Conservation (phyloP, 495 filamentous ascomycete species). For the Talaromyces wortmannii region DNA sequence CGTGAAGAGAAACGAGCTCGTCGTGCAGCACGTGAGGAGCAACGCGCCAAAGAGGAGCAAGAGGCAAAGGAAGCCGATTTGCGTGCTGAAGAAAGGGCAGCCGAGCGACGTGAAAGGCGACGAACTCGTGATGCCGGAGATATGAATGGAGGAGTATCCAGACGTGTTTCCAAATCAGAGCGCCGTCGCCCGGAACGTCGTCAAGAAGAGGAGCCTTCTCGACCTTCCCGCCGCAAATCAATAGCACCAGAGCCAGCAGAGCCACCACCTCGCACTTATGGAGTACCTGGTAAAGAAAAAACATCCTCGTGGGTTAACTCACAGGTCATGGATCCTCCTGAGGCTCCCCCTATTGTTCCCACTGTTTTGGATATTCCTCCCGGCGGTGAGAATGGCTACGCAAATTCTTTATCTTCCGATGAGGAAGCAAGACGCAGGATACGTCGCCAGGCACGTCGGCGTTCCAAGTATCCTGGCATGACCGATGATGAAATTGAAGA, state of each 20-base stretch:
- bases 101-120: constrained; percentile 33
- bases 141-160: constrained; percentile 16
- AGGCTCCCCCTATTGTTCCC: constrained; percentile 48
- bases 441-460: constrained; percentile 27
- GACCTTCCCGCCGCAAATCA: constrained; percentile 23
- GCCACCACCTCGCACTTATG: constrained; percentile 18
- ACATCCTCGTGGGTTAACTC: constrained; percentile 56
- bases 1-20: constrained; percentile 38
- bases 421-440: constrained; percentile 31
- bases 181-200: constrained; percentile 23
- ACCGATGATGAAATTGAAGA: constrained; percentile 36
- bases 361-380: constrained; percentile 48
- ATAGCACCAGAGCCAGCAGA: constrained; percentile 13
- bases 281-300: constrained; percentile 38
- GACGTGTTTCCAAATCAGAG: constrained; percentile 19
- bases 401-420: constrained; percentile 33
- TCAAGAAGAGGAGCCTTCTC: constrained; percentile 20
- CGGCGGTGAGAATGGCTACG: constrained; percentile 21
- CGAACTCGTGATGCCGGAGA: constrained; percentile 28
- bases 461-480: constrained; percentile 32
- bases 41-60: constrained; percentile 39
- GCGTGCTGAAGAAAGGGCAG: constrained; percentile 29
- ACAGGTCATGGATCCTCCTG: constrained; percentile 47
- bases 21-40: constrained; percentile 42
- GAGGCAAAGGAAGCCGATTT: constrained; percentile 37